A percentile compares a stretch with the other conserved stretches of the same genome.
phyloP scores from a whole-genome alignment of 208 protist genomes.

The Angomonas deanei region DNA sequence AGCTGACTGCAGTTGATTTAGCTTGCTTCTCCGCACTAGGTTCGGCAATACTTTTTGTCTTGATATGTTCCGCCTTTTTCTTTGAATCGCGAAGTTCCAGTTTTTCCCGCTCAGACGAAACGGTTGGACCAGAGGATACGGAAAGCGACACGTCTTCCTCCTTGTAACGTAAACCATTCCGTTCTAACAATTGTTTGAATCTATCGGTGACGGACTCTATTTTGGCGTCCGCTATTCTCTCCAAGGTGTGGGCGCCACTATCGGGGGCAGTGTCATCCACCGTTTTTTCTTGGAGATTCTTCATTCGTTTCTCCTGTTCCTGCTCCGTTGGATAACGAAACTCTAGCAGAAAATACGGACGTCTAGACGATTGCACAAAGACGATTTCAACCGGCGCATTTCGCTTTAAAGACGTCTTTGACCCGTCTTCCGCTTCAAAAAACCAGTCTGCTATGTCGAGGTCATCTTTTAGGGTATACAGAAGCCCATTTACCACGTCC shows the following conservation, averaged over 20 bases:
- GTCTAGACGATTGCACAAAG: constrained; percentile 52
- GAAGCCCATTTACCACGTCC: constrained; percentile 72
- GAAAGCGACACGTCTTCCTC: background rate
- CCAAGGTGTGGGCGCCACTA: too few species aligned
- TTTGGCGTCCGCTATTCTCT: too few species aligned
- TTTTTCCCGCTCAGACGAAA: background rate
- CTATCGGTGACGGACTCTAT: background rate
- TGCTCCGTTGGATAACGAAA: constrained; percentile 43
- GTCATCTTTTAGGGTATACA: constrained; percentile 26
- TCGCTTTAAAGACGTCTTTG: constrained; percentile 11
- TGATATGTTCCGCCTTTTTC: background rate
- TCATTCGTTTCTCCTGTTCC: constrained; percentile 23
- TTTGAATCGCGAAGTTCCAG: background rate
- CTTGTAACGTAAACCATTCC: background rate
- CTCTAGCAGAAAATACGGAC: constrained; percentile 82
- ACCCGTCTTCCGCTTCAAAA: background rate
- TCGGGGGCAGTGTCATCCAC: background rate
- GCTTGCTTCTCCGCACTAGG: background rate
- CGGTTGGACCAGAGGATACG: background rate
- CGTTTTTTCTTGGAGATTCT: background rate
- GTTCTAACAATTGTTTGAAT: background rate
- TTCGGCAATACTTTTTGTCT: background rate
- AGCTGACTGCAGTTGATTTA: background rate
- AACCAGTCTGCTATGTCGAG: constrained; percentile 1
- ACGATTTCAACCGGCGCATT: constrained; percentile 71